Percentiles rank a stretch among this genome's conserved stretches.
Conservation (phyloP, 192 early-diverging fungal species). For the Entophlyctis luteolus region DNA sequence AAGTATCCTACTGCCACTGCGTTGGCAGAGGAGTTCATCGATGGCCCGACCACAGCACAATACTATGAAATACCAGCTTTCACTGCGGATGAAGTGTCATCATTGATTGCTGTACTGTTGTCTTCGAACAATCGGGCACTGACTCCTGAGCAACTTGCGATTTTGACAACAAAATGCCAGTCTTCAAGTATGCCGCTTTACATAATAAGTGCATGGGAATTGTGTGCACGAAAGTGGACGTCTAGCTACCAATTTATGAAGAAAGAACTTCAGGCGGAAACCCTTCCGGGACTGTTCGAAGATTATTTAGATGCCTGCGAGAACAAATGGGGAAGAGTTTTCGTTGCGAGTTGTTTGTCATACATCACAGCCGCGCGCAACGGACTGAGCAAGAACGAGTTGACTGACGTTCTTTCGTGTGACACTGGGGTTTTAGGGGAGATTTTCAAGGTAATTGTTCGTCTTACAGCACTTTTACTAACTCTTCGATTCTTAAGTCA, state of each 20-base stretch:
- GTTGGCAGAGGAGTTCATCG: background rate
- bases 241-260: background rate
- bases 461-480: background rate
- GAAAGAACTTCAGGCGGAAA: constrained; percentile 7
- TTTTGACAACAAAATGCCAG: constrained; percentile 6
- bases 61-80: constrained; percentile 20
- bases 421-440: constrained; percentile 28
- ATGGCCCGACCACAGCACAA: background rate
- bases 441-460: background rate
- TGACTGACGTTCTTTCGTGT: constrained; percentile 25
- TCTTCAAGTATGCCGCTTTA: constrained; percentile 24
- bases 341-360: constrained; percentile 4
- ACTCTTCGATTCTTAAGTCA: background rate
- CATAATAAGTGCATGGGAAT: constrained; percentile 3
- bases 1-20: constrained; percentile 3
- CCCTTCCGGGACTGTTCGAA: constrained; percentile 12
- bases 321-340: constrained; percentile 1
- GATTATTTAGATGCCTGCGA: constrained; percentile 19
- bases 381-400: constrained; percentile 20
- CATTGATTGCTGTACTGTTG: background rate
- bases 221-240: constrained; percentile 17
- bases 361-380: constrained; percentile 23
- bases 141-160: constrained; percentile 1
- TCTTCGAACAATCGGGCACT: background rate
- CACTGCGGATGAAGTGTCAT: background rate